Percentiles rank a stretch among this genome's conserved stretches.
Conservation (phyloP, 306 rosid genomes). For the Cucurbita moschata region DNA sequence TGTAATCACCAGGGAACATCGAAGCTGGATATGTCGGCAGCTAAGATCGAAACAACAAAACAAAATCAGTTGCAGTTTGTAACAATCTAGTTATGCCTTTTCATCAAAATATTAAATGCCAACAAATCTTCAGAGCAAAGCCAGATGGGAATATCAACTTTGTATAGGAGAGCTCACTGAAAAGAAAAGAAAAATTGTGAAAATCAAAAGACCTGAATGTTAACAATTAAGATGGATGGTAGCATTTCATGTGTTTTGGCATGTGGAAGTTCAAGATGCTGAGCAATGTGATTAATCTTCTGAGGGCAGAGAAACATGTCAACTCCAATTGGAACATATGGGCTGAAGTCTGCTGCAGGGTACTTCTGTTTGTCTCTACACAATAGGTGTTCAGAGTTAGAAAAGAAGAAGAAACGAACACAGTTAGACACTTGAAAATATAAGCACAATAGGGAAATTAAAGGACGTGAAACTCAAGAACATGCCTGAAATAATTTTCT, state of each 20-base stretch:
- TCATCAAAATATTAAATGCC: background rate
- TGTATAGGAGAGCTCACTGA: background rate
- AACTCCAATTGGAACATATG: conserved; percentile 78
- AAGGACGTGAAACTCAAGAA: conserved; percentile 8
- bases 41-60: conserved; percentile 23
- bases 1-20: conserved; percentile 54
- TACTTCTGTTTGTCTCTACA: conserved; percentile 61
- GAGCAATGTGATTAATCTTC: conserved; percentile 79
- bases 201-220: conserved; percentile 44
- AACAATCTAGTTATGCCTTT: background rate
- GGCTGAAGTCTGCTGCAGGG: conserved; percentile 43
- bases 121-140: background rate
- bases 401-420: background rate
- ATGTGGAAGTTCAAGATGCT: conserved; percentile 70
- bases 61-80: background rate
- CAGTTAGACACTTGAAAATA: background rate
- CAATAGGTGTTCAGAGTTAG: conserved; percentile 5
- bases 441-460: background rate
- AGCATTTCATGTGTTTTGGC: conserved; percentile 28
- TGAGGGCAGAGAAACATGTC: conserved; percentile 52
- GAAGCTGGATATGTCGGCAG: conserved; percentile 75
- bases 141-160: background rate
- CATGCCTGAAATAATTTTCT: conserved; percentile 57
- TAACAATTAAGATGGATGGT: conserved; percentile 73
- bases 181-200: background rate